Evolutionary conservation across 2,329 filamentous ascomycete genomes (phyloP), one percentile per base, ranked within the genome.

Genomic region (Calonectria multiphialidica): DNA sequence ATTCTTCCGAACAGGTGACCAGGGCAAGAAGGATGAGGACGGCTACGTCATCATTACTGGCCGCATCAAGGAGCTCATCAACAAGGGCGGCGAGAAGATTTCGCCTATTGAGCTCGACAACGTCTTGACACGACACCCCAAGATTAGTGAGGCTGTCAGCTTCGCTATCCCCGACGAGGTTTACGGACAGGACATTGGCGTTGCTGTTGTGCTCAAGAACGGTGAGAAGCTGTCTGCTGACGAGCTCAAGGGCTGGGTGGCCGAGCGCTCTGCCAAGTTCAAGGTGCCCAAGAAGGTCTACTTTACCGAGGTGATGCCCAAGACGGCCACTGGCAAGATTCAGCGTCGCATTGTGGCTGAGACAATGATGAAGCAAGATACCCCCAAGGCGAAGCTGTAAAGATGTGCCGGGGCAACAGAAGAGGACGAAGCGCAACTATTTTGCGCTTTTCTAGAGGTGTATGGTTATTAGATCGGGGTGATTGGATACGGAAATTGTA

Each of bases 31-130:
- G 81, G 95, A 97, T 79, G 85, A 90, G 70, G 94, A 97, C 77
- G 94, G 94, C 72, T 97, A 97, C 81, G 86, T 98, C 13, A 89
- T 94, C 80, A 96, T 98, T 83, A 97, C 95, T 0, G 95, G 95
- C n/a, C 89, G 95, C 66, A 97, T 97, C 85, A 98, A 98, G 88
- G 95, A 98, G 84, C 88, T 98, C 65, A 97, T 98, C 87, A 95
- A 95, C 85, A 96, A 96, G 84, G 94, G 93, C 68, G 95, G 95
- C 72, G 95, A 97, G 86, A 97, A 97, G 87, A 97, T 97, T 81
- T 94, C 92, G 76, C 95, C 95, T 1, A 96, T 97, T 68, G 95
- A 97, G 85, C 88, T 97, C 40, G 95, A 97, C 86, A 97, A 97
- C 77, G 91, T 94, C 15, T 86, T 97, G 33, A 88, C 93, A n/a